Evolutionary conservation across 176 grass and related monocot genomes (phyloP).

Genomic region (Eleusine indica): DNA sequence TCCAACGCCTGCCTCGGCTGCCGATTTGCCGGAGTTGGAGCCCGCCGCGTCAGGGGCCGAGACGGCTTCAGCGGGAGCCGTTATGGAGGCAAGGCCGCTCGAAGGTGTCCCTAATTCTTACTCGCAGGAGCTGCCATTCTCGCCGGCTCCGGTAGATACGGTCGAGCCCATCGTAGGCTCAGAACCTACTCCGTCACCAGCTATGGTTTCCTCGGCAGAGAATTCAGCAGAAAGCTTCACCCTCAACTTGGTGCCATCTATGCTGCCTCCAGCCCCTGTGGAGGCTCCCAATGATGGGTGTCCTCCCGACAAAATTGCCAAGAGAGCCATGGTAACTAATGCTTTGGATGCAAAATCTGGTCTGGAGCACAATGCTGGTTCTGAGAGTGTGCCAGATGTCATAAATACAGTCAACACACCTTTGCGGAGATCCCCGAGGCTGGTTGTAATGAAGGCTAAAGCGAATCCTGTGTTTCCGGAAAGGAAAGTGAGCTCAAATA

Average conservation of each 20-base stretch:
- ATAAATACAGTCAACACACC: background rate
- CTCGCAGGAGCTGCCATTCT: background rate
- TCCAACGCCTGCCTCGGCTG: background rate
- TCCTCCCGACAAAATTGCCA: background rate
- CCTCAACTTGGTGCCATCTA: conserved; percentile 32
- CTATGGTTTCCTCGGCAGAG: conserved; percentile 23
- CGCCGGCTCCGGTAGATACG: conserved; percentile 24
- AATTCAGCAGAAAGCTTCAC: conserved; percentile 19
- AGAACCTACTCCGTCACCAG: background rate
- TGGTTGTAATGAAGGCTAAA: background rate
- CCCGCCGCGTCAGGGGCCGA: background rate
- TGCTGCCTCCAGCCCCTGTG: background rate
- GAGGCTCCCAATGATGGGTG: background rate
- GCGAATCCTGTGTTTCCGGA: background rate
- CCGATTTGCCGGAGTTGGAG: conserved; percentile 18
- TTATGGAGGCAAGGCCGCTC: conserved; percentile 12
- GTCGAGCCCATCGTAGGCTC: conserved; percentile 6
- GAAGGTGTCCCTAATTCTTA: conserved; percentile 1
- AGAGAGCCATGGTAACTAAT: background rate
- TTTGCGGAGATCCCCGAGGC: conserved; percentile 23
- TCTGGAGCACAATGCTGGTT: background rate
- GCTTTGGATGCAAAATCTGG: background rate
- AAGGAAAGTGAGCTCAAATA: conserved; percentile 4
- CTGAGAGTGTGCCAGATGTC: background rate
- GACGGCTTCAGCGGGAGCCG: background rate